Conservation (phyloP, 495 filamentous ascomycete genomes). For the Xylaria flabelliformis region DNA sequence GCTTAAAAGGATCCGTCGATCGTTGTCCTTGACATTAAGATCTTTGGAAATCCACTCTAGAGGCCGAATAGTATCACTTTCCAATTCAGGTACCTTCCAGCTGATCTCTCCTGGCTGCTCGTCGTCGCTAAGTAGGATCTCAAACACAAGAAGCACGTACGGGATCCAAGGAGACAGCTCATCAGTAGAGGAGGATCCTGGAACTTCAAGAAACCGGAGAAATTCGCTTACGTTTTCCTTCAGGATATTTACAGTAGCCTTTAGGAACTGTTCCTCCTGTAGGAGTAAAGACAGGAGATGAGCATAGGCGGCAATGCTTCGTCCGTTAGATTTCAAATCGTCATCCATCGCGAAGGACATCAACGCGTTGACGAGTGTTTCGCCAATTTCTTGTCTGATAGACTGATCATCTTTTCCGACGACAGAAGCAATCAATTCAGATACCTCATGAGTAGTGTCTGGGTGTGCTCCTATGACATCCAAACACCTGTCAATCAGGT, state of each 20-base stretch:
- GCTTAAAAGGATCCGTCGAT: slow-evolving; percentile 73
- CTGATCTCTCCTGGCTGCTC: slow-evolving; percentile 75
- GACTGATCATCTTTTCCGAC: slow-evolving; percentile 67
- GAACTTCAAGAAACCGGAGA: slow-evolving; percentile 79
- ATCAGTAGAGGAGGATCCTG: slow-evolving; percentile 68
- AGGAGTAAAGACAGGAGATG: slow-evolving; percentile 90
- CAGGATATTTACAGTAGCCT: slow-evolving; percentile 73
- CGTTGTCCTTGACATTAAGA: slow-evolving; percentile 66
- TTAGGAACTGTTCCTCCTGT: slow-evolving; percentile 81
- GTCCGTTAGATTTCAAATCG: slow-evolving; percentile 68
- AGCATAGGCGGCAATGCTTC: slow-evolving; percentile 81
- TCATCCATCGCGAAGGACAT: slow-evolving; percentile 82
- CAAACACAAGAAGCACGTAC: slow-evolving; percentile 85
- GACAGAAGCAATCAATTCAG: slow-evolving; percentile 81
- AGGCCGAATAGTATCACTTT: slow-evolving; percentile 59
- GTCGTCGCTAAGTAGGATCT: slow-evolving; percentile 88
- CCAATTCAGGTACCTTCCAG: slow-evolving; percentile 69
- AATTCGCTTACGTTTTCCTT: slow-evolving; percentile 79
- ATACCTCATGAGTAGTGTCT: slow-evolving; percentile 88
- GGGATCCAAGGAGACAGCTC: slow-evolving; percentile 90
- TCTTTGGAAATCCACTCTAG: slow-evolving; percentile 66
- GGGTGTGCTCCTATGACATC: slow-evolving; percentile 88
- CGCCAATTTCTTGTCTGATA: slow-evolving; percentile 74
- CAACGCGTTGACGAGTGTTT: slow-evolving; percentile 83
- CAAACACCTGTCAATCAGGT: slow-evolving; percentile 86